A percentile compares a stretch with the other conserved stretches of the same genome.
These are phyloP conservation scores for Smallanthus sonchifolius DNA, from an alignment of 129 eudicot genomes.

Conservation along the genomic window DNA sequence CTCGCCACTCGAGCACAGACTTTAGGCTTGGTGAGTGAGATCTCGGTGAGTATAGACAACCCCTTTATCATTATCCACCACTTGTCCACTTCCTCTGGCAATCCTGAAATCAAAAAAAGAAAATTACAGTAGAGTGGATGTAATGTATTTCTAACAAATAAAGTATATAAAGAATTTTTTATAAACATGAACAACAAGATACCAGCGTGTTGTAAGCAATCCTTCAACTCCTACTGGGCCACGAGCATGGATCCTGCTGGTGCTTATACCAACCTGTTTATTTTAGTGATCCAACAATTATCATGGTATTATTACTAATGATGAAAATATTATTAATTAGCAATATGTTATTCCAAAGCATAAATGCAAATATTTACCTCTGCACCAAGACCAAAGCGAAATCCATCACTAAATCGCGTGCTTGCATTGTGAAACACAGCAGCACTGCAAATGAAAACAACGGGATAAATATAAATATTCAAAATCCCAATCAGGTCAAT, in stretches of 20 bases:
- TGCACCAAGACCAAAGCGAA: slow-evolving; percentile 96
- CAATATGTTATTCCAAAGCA: not conserved
- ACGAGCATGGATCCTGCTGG: slow-evolving; percentile 97
- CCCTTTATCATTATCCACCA: slow-evolving; percentile 77
- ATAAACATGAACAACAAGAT: not conserved
- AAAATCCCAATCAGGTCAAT: not conserved
- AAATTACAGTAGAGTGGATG: not conserved
- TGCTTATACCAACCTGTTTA: slow-evolving; percentile 94
- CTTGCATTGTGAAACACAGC: slow-evolving; percentile 98
- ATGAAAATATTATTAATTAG: not conserved
- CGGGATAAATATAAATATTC: not conserved
- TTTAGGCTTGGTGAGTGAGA: slow-evolving; percentile 35
- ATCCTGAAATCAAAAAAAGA: slow-evolving; percentile 24
- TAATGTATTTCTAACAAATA: not conserved
- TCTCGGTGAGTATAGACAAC: slow-evolving; percentile 75
- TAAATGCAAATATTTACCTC: slow-evolving; percentile 48
- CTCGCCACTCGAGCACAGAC: not conserved
- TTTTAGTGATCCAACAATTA: slow-evolving; percentile 14
- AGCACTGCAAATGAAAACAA: slow-evolving; percentile 57
- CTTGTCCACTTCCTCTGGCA: slow-evolving; percentile 82
- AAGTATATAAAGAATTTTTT: not conserved
- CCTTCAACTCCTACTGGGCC: slow-evolving; percentile 99
- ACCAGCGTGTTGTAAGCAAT: slow-evolving; percentile 94
- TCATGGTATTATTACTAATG: not conserved
- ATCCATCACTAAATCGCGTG: slow-evolving; percentile 92